phyloP scores from a whole-genome alignment of 2,329 filamentous ascomycete genomes.

The Verticillium nubilum region DNA sequence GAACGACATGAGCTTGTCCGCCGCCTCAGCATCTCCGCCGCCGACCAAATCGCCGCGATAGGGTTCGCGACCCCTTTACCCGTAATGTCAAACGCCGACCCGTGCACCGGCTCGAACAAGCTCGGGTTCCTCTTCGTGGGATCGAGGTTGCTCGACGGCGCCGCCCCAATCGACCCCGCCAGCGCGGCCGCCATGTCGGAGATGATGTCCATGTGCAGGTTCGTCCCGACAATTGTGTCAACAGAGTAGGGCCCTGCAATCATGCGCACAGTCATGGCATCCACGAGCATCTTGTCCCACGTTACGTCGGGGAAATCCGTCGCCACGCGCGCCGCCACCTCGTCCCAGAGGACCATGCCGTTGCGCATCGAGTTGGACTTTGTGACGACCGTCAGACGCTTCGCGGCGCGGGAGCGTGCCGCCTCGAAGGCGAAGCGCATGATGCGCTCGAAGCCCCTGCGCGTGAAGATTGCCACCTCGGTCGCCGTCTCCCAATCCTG shows the following conservation, averaged over 20 bases:
- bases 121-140: constrained; percentile 44
- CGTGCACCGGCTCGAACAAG: constrained; percentile 55
- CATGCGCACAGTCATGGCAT: constrained; percentile 45
- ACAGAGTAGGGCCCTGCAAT: constrained; percentile 51
- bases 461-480: constrained; percentile 58
- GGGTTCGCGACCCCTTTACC: constrained; percentile 49
- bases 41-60: constrained; percentile 49
- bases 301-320: constrained; percentile 54
- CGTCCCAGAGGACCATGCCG: constrained; percentile 65
- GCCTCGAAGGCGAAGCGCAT: constrained; percentile 60
- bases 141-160: constrained; percentile 60
- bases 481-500: constrained; percentile 55
- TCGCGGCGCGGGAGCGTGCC: constrained; percentile 44
- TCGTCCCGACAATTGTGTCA: constrained; percentile 60
- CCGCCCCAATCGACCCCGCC: constrained; percentile 64
- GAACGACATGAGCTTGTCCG: constrained; percentile 37
- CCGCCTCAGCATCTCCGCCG: constrained; percentile 46
- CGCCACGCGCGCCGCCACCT: constrained; percentile 49
- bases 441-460: constrained; percentile 52
- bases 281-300: constrained; percentile 60
- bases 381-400: constrained; percentile 56
- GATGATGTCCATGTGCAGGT: constrained; percentile 57
- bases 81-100: constrained; percentile 48
- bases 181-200: constrained; percentile 62
- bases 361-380: constrained; percentile 63